Base-by-base conservation (phyloP, 345 rosid genomes). In the Lagerstroemia speciosa region DNA sequence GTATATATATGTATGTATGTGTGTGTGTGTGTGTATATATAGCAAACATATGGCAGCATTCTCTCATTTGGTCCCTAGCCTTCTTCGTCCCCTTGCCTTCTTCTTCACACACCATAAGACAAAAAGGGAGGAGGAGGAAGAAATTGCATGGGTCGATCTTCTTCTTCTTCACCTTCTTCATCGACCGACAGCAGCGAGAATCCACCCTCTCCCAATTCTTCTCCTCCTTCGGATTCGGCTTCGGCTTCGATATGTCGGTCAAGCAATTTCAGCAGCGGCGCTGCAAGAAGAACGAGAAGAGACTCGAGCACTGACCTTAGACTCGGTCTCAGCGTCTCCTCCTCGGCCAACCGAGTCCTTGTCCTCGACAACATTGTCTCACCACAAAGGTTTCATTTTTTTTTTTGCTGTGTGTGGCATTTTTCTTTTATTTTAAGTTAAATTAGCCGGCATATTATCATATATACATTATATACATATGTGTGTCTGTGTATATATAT, bases 231-330 rank as follows among this genome's bases (percentile, higher is more conserved):
- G 15, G 10, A 1, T 16, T 43, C n/a, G 31, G 6, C 61, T 8
- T 55, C 63, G 2, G 24, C 57, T 53, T 55, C 20, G 32, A 60
- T 65, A 27, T 66, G 61, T 38, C 73, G 20, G 37, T 53, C 41
- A 34, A 55, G 27, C 68, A 58, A 16, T 31, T 36, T 40, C 64
- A n/a, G 53, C 75, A 20, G 31, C 64, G 7, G 30, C 48, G 5
- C 43, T 6, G 27, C 19, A 50, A 24, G 69, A 69, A 62, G 65
- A n/a, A 68, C 31, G 6, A 58, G 70, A 67, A 43, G 36, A 63
- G 74, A 76, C 70, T 57, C 72, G 66, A 69, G 79, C 80, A 74
- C 76, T 43, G 78, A 80, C 67, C 80, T 80, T 41, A 65, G 72
- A 17, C 72, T 80, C 27, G 73, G 83, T 20, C 77, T 80, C 72